Base-by-base conservation (phyloP, 345 rosid species). In the Gossypium rotundifolium region DNA sequence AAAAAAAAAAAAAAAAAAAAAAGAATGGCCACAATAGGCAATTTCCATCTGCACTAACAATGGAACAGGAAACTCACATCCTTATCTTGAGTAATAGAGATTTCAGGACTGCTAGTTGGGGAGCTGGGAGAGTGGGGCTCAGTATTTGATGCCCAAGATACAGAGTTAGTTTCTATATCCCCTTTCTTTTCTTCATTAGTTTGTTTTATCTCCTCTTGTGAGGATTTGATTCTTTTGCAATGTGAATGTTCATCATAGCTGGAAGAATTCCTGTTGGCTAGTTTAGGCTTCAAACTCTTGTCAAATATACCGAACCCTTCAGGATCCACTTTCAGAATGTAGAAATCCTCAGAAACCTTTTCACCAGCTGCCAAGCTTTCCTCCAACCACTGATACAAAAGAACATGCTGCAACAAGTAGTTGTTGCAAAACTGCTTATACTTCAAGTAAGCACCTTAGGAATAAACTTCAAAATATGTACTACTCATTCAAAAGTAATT, bases 321-420 rank as follows among this genome's bases (percentile, higher is more conserved):
- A 2, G 83, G 65, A 63, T 81, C 80, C 62, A 77, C 12, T 71
- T 77, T 82, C 18, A 91, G 64, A 65, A 22, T 38, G 75, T 95
- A 95, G 23, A 79, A 59, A 76, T 91, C 91, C 83, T 95, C 93
- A 11, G 81, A 71, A 70, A 84, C 93, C 82, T 84, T 95, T 54
- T 87, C 80, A 64, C 98, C 97, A 33, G 77, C 18, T 72, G 84
- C 88, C 83, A 93, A 75, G 68, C 96, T 90, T 69, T 90, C 94
- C 83, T 93, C 96, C 77, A 95, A 79, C 99, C 98, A 93, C 75
- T 85, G 94, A 74, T 88, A 95, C 64, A 40, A 72, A 18, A 93
- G 80, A 78, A 91, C 83, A 64, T 79, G 79, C 99, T 93, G 84
- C 81, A 77, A 76, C 64, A 76, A 70, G 57, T 40, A 70, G 53